Base-by-base conservation (phyloP, 2,329 filamentous ascomycete species). In the Tolypocladium paradoxum region DNA sequence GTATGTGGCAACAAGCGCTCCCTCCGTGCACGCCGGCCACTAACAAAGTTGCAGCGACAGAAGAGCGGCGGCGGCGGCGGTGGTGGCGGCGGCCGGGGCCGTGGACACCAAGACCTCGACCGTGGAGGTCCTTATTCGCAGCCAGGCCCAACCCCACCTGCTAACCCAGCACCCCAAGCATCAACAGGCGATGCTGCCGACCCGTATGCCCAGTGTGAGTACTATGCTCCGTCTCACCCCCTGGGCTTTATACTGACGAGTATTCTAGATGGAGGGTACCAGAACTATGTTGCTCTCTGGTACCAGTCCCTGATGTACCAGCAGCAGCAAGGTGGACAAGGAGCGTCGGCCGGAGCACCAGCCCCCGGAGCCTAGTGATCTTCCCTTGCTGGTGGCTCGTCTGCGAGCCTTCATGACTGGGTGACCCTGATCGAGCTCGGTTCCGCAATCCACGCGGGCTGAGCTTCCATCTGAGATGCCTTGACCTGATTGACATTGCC, bases 221-320 rank as follows among this genome's bases (percentile, higher is more conserved):
- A 12, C 2, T n/a, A 12, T 34, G 7, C 22, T n/a, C 14, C 4
- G 14, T 49, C 27, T 35, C 34, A 49, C 16, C 20, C 12, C 33
- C n/a, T n/a, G 31, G 12, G 29, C 14, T 11, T 53, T 47, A 52
- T 22, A 14, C 57, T 56, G 60, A 66, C 66, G 57, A 7, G 31
- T 9, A 18, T 9, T 51, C 66, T 55, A 84, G 82, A 91, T 70
- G 88, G 88, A 59, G 88, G 88, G 56, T 92, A 92, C 68, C 80
- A 90, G 61, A 85, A 85, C 61, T 93, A 92, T 66, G 71, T 90
- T 55, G 82, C 85, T 40, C 76, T 91, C 61, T 93, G 88, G 88
- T 91, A 90, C 71, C 84, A 88, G 64, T 87, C 86, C 33, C 63
- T 78, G 64, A 67, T 74, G 64, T 71, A 71, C 57, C 70, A 74